These are phyloP conservation scores for Cyberlindnera maritima DNA, from an alignment of 805 yeast genomes.

Conservation along the genomic window DNA sequence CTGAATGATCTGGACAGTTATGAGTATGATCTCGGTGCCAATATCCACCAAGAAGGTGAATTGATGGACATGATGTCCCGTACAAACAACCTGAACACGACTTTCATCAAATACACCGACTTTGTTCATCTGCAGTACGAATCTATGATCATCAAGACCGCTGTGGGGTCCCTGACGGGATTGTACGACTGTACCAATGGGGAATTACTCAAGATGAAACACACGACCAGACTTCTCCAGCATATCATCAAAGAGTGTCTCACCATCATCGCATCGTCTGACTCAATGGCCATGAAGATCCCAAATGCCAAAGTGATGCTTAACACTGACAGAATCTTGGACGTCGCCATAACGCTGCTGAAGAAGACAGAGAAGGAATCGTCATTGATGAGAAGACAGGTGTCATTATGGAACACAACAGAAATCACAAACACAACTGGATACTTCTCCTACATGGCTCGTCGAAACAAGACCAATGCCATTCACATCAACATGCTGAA, in stretches of 20 bases:
- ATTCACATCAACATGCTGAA: conserved; percentile 14
- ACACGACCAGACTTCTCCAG: conserved; percentile 34
- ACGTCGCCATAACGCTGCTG: conserved; percentile 33
- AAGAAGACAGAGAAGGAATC: conserved; percentile 12
- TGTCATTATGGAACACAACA: conserved; percentile 8
- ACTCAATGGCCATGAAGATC: conserved; percentile 5
- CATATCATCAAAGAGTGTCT: conserved; percentile 50
- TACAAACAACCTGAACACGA: conserved; percentile 30
- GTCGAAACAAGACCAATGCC: conserved; percentile 12
- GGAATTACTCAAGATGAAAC: conserved; percentile 44
- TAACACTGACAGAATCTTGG: conserved; percentile 33
- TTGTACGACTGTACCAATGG: conserved; percentile 65
- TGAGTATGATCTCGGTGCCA: conserved; percentile 25
- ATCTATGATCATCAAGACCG: conserved; percentile 63
- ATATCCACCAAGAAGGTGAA: conserved; percentile 21
- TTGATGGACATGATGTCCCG: conserved; percentile 25
- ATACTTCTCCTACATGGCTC: conserved; percentile 20
- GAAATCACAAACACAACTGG: conserved; percentile 22
- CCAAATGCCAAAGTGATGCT: conserved; percentile 29
- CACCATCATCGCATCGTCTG: conserved; percentile 34
- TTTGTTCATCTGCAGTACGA: conserved; percentile 55
- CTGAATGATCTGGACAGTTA: conserved; percentile 15
- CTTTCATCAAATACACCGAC: conserved; percentile 32
- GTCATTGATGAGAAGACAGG: conserved; percentile 13
- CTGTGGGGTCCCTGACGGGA: conserved; percentile 69